Evolutionary conservation across 164 flowering plant genomes (phyloP).

Genomic region (Echeveria elegans): DNA sequence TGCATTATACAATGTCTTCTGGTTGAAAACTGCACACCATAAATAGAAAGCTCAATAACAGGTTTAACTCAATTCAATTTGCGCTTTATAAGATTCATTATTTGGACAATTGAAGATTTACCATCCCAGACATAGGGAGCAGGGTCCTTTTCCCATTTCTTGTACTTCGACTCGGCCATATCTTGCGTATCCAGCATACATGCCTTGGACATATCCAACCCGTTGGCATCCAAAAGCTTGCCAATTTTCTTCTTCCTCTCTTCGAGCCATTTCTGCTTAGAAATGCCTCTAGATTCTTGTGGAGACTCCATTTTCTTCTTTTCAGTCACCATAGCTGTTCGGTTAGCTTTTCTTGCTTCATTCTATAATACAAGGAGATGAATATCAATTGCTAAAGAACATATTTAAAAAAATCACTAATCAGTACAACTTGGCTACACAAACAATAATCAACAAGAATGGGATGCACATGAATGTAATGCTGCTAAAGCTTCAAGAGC

Average conservation of each 20-base stretch:
- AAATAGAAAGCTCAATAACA: neutral
- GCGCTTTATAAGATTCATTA: too few species aligned
- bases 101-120: conserved; percentile 18
- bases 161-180: conserved; percentile 65
- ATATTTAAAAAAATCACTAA: too few species aligned
- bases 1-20: conserved; percentile 81
- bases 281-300: conserved; percentile 75
- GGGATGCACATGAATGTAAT: too few species aligned
- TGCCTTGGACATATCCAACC: conserved; percentile 76
- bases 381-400: too few species aligned
- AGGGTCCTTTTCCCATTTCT: conserved; percentile 93
- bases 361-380: conserved; percentile 34
- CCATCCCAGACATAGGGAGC: conserved; percentile 98
- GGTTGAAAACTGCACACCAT: conserved; percentile 70
- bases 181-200: conserved; percentile 95
- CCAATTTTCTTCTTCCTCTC: conserved; percentile 95
- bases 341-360: conserved; percentile 91
- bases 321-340: conserved; percentile 77
- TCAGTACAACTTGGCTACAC: neutral
- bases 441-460: too few species aligned
- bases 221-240: conserved; percentile 85
- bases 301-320: conserved; percentile 86
- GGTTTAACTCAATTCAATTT: neutral
- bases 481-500: too few species aligned
- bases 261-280: conserved; percentile 93